Evolutionary conservation across 352 stramenopile species (phyloP), one percentile per base, ranked within the genome.

Genomic region (Pythium grandisporangium): DNA sequence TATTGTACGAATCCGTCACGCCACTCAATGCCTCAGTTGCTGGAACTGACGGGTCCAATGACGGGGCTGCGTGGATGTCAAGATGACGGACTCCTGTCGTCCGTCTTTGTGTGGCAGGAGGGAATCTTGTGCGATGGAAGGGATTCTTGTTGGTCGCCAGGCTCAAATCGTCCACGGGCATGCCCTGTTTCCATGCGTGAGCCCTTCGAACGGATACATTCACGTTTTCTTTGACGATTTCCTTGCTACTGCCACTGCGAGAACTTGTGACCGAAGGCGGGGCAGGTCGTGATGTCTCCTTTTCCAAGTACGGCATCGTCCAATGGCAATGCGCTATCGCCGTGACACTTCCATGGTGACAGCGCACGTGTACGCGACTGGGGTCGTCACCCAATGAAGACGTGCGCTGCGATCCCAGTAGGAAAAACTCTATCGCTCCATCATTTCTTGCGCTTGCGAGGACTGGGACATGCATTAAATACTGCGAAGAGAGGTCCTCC

Each of bases 381-480:
- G 47, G 23, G 12, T 5, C 19, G 21, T 4, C 14, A 35, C 52
- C 32, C 7, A 7, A 42, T 19, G 16, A 30, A 12, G 39, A 22
- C 4, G 32, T 8, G 16, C 22, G 10, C 2, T 37, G 44, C 30
- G 38, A 23, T 6, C 58, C 58, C 23, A 78, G 57, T 6, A 75
- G 23, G 22, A 37, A 37, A 39, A 67, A 66, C 16, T 69, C 64
- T 2, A 78, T 36, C 17, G 55, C 63, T 14, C 75, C 75, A 47
- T 86, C 61, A 4, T 51, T 54, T 23, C 60, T 84, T 0, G 72
- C 70, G 30, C 63, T 71, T 11, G 40, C 58, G 7, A 81, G 47
- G 7, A 86, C 37, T 21, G 72, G 70, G 2, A 89, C 68, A 35
- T 89, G 72, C 33, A 84, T 39, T 27, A 89, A 35, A 47, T 57